Percentiles rank a stretch among this genome's conserved stretches.
These are phyloP conservation scores for Magnusiomyces sp. DNA, from an alignment of 1,139 yeast genomes.

Conservation along the genomic window DNA sequence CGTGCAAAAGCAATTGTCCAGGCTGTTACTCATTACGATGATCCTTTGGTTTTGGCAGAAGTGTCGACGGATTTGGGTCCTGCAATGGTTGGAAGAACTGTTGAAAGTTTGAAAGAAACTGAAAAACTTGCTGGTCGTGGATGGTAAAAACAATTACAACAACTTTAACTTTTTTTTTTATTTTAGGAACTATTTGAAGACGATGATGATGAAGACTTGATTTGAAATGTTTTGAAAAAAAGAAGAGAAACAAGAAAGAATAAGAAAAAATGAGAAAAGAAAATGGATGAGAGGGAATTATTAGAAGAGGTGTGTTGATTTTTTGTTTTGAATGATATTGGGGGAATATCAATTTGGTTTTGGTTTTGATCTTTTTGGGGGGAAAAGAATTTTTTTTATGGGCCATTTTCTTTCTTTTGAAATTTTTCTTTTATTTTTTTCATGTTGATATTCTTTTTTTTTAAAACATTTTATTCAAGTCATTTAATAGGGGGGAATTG, in stretches of 20 bases:
- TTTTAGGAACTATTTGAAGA: neutral
- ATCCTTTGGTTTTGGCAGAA: slow-evolving; percentile 56
- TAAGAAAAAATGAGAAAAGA: neutral
- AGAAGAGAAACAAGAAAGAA: neutral
- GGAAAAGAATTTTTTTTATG: neutral
- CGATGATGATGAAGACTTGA: neutral
- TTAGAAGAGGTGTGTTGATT: neutral
- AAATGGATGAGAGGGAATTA: neutral
- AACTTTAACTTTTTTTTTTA: neutral
- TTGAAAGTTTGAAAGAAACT: slow-evolving; percentile 40
- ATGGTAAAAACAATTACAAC: slow-evolving; percentile 37
- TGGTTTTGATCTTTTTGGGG: neutral
- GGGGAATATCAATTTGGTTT: too few relatives aligned
- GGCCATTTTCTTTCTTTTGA: neutral
- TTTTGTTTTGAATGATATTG: too few relatives aligned
- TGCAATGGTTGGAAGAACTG: slow-evolving; percentile 63
- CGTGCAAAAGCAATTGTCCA: slow-evolving; percentile 75
- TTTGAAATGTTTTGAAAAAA: neutral
- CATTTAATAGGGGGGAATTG: too few relatives aligned
- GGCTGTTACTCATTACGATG: slow-evolving; percentile 68
- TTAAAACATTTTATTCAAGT: too few relatives aligned
- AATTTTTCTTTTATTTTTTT: neutral
- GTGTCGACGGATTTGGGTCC: slow-evolving; percentile 70
- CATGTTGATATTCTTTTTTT: neutral
- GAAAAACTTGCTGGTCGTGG: slow-evolving; percentile 48